phyloP scores from a whole-genome alignment of 768 basidiomycete species.

The Phylloporus sp. region DNA sequence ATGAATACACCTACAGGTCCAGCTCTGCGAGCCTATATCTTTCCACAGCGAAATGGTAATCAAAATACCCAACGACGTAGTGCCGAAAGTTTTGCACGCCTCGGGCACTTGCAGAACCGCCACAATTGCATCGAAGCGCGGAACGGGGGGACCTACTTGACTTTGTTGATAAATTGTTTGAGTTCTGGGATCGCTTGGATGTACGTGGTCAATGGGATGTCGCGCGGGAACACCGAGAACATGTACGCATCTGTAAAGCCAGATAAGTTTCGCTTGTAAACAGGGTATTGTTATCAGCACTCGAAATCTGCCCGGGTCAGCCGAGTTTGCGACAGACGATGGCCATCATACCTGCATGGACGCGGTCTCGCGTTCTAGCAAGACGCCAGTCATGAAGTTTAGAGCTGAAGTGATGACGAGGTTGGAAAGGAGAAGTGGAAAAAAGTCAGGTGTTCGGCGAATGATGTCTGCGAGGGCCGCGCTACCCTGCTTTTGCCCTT shows the following conservation, averaged over 20 bases:
- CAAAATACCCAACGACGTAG: conserved; percentile 16
- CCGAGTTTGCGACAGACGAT: background rate
- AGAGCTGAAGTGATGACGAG: background rate
- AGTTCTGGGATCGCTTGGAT: conserved; percentile 32
- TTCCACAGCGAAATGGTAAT: conserved; percentile 17
- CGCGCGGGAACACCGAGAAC: conserved; percentile 29
- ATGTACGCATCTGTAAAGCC: conserved; percentile 32
- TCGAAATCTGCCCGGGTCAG: conserved; percentile 6
- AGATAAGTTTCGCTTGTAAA: conserved; percentile 20
- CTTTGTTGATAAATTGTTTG: conserved; percentile 23
- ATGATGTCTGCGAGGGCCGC: background rate
- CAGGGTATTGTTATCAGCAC: conserved; percentile 13
- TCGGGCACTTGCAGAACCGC: conserved; percentile 14
- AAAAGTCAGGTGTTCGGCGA: background rate
- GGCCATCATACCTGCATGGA: conserved; percentile 7
- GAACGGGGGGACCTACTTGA: conserved; percentile 32
- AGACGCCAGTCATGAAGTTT: background rate
- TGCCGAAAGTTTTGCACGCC: conserved; percentile 4
- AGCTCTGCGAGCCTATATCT: conserved; percentile 22
- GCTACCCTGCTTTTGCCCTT: background rate
- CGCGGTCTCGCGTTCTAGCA: background rate
- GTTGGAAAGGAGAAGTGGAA: background rate
- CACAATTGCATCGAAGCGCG: conserved; percentile 8
- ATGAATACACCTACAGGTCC: background rate
- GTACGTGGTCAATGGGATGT: conserved; percentile 29